Conservation (phyloP, 2,329 filamentous ascomycete species). For the Botrytis tulipae region DNA sequence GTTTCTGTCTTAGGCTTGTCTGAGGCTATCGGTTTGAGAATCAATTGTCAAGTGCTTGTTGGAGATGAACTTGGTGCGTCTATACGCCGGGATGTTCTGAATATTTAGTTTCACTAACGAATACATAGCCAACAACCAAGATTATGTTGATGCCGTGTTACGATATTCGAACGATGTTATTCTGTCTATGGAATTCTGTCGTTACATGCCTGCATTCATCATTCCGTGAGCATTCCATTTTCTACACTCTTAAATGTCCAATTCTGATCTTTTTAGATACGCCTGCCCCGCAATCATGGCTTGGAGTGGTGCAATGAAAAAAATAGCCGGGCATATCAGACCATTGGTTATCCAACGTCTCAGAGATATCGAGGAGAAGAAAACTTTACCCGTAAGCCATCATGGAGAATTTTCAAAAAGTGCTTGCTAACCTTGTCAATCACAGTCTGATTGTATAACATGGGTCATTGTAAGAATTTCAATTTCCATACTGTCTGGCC, state of each 20-base stretch:
- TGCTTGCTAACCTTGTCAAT: neutral
- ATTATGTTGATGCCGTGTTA: neutral
- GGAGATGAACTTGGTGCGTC: neutral
- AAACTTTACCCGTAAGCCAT: neutral
- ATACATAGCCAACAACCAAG: neutral
- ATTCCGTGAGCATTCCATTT: neutral
- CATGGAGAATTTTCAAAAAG: too few relatives aligned
- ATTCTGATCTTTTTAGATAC: neutral
- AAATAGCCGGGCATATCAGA: neutral
- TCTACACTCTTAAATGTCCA: neutral
- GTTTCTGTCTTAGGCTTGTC: constrained; percentile 1
- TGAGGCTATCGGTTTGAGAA: neutral
- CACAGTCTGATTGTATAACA: neutral
- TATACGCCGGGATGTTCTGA: too few relatives aligned
- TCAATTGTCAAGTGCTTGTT: constrained; percentile 1
- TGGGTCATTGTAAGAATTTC: neutral
- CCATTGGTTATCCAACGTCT: neutral
- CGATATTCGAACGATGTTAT: neutral
- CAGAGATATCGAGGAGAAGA: neutral
- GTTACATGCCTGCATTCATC: neutral
- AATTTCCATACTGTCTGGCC: neutral
- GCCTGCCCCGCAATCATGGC: neutral
- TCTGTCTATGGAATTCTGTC: constrained; percentile 2
- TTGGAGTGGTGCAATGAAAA: constrained; percentile 1
- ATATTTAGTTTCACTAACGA: neutral